Evolutionary conservation across 2,329 filamentous ascomycete genomes (phyloP).

Genomic region (Hypoxylon sp.): DNA sequence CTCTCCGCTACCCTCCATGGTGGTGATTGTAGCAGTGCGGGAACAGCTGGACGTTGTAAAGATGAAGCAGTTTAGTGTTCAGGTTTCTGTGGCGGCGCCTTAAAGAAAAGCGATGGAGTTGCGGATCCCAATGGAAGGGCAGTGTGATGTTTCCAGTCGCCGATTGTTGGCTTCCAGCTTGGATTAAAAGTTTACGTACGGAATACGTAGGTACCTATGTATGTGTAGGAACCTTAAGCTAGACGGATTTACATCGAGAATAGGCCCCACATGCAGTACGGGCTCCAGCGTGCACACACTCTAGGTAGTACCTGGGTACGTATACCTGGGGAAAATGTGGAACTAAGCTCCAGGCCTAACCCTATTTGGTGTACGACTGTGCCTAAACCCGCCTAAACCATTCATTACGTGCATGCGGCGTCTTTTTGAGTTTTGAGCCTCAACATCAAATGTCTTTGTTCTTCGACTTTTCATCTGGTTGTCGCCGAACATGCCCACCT

Average conservation of each 20-base stretch:
- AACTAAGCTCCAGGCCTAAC: background rate
- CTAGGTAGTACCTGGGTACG: background rate
- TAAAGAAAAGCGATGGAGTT: too few species aligned
- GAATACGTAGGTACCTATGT: too few species aligned
- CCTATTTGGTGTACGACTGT: constrained; percentile 10
- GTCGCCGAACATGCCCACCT: constrained; percentile 16
- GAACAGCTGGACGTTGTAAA: background rate
- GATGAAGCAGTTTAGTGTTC: background rate
- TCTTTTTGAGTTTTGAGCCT: constrained; percentile 41
- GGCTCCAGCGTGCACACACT: background rate
- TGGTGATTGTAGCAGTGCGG: background rate
- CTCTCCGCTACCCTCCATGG: constrained; percentile 42
- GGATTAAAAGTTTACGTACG: too few species aligned
- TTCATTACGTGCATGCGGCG: constrained; percentile 18
- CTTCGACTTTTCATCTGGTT: background rate
- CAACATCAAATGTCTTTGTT: constrained; percentile 27
- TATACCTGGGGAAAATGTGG: constrained; percentile 19
- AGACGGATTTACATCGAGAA: too few species aligned
- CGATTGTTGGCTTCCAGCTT: too few species aligned
- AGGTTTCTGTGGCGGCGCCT: background rate
- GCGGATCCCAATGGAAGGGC: too few species aligned
- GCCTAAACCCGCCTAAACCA: background rate
- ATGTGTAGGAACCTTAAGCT: background rate
- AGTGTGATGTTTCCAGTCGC: too few species aligned
- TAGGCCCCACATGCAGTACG: too few species aligned